These are phyloP conservation scores for Dipodascus geniculatus DNA, from an alignment of 805 yeast species.

Conservation along the genomic window DNA sequence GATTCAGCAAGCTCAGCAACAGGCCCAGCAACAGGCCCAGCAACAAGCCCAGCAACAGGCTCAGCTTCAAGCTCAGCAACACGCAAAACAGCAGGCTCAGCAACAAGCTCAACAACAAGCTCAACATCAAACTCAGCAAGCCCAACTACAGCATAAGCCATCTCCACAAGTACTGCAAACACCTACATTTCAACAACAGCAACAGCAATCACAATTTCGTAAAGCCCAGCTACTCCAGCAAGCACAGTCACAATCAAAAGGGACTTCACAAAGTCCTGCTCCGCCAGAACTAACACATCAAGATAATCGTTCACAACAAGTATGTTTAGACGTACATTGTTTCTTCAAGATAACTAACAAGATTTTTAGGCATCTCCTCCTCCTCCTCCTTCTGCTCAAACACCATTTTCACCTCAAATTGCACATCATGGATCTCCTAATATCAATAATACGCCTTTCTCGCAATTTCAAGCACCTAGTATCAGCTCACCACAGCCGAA, in stretches of 20 bases:
- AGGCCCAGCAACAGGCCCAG: not conserved
- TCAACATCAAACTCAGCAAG: not conserved
- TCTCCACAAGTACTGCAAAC: constrained; percentile 12
- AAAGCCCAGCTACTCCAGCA: constrained; percentile 11
- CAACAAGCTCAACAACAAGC: not conserved
- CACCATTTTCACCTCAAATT: not conserved
- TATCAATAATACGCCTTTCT: not conserved
- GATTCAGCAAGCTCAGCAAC: constrained; percentile 3
- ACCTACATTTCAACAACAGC: not conserved
- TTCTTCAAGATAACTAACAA: not conserved
- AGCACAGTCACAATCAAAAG: constrained; percentile 11
- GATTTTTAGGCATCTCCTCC: not conserved
- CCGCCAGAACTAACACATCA: constrained; percentile 8
- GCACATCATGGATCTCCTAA: constrained; percentile 1
- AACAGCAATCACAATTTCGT: constrained; percentile 12
- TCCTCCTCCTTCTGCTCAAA: not conserved
- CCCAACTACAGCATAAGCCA: constrained; percentile 4
- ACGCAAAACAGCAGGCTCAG: constrained; percentile 2
- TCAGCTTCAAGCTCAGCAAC: not conserved
- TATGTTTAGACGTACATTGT: not conserved
- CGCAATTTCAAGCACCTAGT: not conserved
- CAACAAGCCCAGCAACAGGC: not conserved
- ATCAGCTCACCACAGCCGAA: not conserved
- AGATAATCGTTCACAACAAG: not conserved
- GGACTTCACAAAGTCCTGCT: constrained; percentile 24